Percentiles rank a stretch among this genome's conserved stretches.
Evolutionary conservation across 2,329 filamentous ascomycete genomes (phyloP).

Genomic region (Lomentospora prolificans): DNA sequence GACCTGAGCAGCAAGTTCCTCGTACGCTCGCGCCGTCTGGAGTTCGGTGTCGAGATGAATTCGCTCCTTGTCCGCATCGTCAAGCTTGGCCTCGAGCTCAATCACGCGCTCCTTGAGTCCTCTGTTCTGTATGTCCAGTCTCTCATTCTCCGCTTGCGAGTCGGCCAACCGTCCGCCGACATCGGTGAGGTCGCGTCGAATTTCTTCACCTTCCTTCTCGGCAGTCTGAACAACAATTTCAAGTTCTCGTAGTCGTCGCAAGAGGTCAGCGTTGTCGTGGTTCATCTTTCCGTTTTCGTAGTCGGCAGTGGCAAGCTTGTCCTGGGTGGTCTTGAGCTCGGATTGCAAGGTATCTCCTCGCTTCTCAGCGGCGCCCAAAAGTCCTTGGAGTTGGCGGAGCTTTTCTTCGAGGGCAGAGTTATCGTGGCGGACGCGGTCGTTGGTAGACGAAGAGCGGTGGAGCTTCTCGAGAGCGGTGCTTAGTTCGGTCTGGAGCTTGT

Average conservation of each 20-base stretch:
- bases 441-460: not conserved
- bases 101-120: not conserved
- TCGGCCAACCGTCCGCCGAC: not conserved
- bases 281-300: not conserved
- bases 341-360: not conserved
- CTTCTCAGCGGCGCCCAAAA: not conserved
- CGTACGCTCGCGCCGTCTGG: not conserved
- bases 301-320: not conserved
- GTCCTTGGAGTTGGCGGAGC: not conserved
- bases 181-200: not conserved
- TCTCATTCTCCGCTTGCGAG: not conserved
- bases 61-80: not conserved
- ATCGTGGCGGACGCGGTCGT: not conserved
- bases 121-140: not conserved
- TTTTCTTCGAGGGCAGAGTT: not conserved
- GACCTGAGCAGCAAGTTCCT: not conserved
- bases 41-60: not conserved
- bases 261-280: not conserved
- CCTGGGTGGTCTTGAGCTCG: not conserved
- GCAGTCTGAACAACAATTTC: not conserved
- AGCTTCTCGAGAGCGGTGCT: not conserved
- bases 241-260: not conserved
- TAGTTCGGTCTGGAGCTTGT: not conserved
- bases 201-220: not conserved
- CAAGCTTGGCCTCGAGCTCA: not conserved